Evolutionary conservation across 1,284 basidiomycete species (phyloP).

Genomic region (Cutaneotrichosporon arboriforme): DNA sequence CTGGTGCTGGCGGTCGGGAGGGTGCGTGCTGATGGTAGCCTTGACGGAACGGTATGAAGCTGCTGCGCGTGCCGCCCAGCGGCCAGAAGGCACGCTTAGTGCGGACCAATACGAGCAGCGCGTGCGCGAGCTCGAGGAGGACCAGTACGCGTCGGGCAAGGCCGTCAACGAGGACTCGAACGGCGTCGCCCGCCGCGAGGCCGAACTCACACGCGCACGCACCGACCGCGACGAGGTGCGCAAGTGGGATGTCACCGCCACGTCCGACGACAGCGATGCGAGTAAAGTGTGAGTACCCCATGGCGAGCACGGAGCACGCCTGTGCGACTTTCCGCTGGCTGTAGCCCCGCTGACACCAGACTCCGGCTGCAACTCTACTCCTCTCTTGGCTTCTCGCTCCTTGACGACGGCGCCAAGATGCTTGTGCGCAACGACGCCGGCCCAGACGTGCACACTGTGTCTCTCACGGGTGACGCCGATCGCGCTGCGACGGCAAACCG

Average conservation of each 20-base stretch:
- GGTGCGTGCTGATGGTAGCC: neutral
- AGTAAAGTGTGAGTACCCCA: constrained; percentile 35
- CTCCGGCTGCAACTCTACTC: constrained; percentile 35
- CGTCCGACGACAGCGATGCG: constrained; percentile 22
- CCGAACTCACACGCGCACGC: constrained; percentile 32
- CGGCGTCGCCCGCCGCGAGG: constrained; percentile 31
- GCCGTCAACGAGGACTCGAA: constrained; percentile 39
- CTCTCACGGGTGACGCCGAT: constrained; percentile 27
- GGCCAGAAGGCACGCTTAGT: constrained; percentile 33
- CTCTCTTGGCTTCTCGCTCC: constrained; percentile 34
- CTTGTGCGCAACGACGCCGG: constrained; percentile 40
- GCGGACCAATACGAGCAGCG: constrained; percentile 33
- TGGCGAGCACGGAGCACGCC: neutral
- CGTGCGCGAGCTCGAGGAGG: constrained; percentile 31
- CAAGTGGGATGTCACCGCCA: constrained; percentile 23
- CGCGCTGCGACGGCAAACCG: constrained; percentile 36
- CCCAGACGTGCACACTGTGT: constrained; percentile 34
- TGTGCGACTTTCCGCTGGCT: neutral
- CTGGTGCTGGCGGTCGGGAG: neutral
- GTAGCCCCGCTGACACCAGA: constrained; percentile 11
- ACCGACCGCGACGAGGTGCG: constrained; percentile 33
- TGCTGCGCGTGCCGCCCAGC: constrained; percentile 32
- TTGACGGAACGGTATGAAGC: constrained; percentile 2
- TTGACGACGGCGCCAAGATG: constrained; percentile 25
- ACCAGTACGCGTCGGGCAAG: constrained; percentile 36